Conservation (phyloP, 1,284 basidiomycete species). For the Pholiota adiposa region DNA sequence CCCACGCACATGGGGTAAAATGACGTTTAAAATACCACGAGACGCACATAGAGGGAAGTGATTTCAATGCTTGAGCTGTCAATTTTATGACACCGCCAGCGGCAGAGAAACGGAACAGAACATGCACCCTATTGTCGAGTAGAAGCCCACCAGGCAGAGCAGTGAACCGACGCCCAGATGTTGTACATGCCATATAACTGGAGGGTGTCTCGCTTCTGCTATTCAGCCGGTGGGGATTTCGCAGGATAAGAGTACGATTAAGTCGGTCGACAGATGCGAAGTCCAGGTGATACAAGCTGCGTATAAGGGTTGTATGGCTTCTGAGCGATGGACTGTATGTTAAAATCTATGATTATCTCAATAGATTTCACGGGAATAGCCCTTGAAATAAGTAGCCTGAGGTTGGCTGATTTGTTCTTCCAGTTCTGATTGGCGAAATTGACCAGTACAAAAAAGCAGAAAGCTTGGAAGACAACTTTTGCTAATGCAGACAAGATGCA, state of each 20-base stretch:
- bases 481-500: not conserved
- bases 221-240: not conserved
- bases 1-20: slow-evolving; percentile 16
- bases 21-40: slow-evolving; percentile 11
- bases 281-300: not conserved
- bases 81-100: slow-evolving; percentile 9
- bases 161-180: not conserved
- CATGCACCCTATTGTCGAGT: not conserved
- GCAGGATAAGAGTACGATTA: not conserved
- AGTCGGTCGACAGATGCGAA: not conserved
- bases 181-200: not conserved
- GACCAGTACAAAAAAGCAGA: slow-evolving; percentile 5
- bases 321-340: not conserved
- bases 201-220: not conserved
- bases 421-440: slow-evolving; percentile 5
- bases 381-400: slow-evolving; percentile 11
- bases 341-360: not conserved
- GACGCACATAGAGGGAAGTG: not conserved
- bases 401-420: slow-evolving; percentile 9
- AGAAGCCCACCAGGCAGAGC: not conserved
- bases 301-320: not conserved
- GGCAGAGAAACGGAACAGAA: slow-evolving; percentile 9
- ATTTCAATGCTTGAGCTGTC: slow-evolving; percentile 1
- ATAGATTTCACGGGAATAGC: not conserved
- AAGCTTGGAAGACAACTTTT: slow-evolving; percentile 3